These are phyloP conservation scores for Nitzschia sp. DNA, from an alignment of 108 stramenopile genomes.

Conservation along the genomic window DNA sequence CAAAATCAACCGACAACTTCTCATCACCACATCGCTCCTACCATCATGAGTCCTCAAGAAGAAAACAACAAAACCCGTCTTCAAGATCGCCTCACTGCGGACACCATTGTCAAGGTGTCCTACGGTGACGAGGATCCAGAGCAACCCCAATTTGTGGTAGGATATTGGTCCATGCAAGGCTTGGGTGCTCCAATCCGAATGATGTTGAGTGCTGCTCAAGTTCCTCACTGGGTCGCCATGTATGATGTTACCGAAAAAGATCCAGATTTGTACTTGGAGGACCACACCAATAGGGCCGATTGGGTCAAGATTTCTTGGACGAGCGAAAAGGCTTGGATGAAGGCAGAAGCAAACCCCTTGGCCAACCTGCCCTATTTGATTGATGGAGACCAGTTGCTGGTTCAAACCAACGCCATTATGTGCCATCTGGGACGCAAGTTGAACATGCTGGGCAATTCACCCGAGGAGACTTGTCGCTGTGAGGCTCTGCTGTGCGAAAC, in stretches of 20 bases:
- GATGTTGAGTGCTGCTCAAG: slow-evolving; percentile 34
- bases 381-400: slow-evolving; percentile 16
- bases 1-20: too few relatives aligned
- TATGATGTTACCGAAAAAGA: slow-evolving; percentile 37
- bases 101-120: slow-evolving; percentile 10
- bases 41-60: too few relatives aligned
- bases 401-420: slow-evolving; percentile 46
- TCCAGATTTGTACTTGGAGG: background rate
- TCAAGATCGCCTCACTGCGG: slow-evolving; percentile 18
- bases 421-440: slow-evolving; percentile 36
- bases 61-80: background rate
- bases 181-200: slow-evolving; percentile 37
- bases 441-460: slow-evolving; percentile 19
- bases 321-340: slow-evolving; percentile 22
- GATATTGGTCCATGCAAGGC: slow-evolving; percentile 44
- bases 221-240: slow-evolving; percentile 8
- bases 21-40: too few relatives aligned
- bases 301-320: slow-evolving; percentile 15
- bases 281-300: background rate
- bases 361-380: slow-evolving; percentile 45
- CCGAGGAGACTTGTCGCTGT: slow-evolving; percentile 11
- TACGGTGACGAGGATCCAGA: background rate
- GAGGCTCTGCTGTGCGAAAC: slow-evolving; percentile 38
- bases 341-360: slow-evolving; percentile 21
- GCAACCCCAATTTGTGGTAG: slow-evolving; percentile 8